A percentile compares a stretch with the other conserved stretches of the same genome.
phyloP scores from a whole-genome alignment of 2,329 filamentous ascomycete species.

The Escovopsis sp. region DNA sequence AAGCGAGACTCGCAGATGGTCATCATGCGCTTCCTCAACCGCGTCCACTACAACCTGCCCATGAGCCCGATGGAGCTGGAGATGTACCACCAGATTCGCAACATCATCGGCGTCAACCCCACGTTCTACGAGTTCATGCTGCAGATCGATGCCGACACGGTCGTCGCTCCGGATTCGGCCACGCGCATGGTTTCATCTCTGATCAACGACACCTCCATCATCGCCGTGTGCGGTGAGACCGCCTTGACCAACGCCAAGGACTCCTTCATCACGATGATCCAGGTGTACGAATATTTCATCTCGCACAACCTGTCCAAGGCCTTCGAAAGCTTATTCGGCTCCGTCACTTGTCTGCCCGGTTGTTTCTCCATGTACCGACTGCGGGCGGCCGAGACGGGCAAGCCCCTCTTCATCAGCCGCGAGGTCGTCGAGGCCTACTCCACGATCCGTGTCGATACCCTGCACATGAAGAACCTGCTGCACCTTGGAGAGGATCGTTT shows the following conservation, averaged over 20 bases:
- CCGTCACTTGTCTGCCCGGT: conserved; percentile 91
- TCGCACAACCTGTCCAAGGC: conserved; percentile 95
- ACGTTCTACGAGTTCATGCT: conserved; percentile 96
- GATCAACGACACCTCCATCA: conserved; percentile 80
- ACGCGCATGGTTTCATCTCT: conserved; percentile 87
- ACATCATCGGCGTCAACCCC: conserved; percentile 96
- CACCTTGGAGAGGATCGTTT: conserved; percentile 97
- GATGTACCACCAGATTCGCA: conserved; percentile 96
- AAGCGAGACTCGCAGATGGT: conserved; percentile 99
- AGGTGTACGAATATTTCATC: conserved; percentile 99
- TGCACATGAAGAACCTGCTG: conserved; percentile 97
- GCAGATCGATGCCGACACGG: conserved; percentile 94
- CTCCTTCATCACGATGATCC: conserved; percentile 96
- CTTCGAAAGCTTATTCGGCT: conserved; percentile 93
- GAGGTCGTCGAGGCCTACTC: conserved; percentile 81
- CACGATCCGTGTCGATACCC: conserved; percentile 88
- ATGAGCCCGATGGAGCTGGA: conserved; percentile 96
- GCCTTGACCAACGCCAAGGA: conserved; percentile 82
- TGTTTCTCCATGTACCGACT: conserved; percentile 99
- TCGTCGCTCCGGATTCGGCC: conserved; percentile 76
- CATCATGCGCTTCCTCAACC: conserved; percentile 97
- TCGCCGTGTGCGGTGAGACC: conserved; percentile 90
- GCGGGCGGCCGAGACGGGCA: conserved; percentile 82
- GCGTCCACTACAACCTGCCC: conserved; percentile 89
- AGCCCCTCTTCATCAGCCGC: conserved; percentile 88